These are phyloP conservation scores for Mollisia scopiformis DNA, from an alignment of 2,329 filamentous ascomycete species.

Conservation along the genomic window DNA sequence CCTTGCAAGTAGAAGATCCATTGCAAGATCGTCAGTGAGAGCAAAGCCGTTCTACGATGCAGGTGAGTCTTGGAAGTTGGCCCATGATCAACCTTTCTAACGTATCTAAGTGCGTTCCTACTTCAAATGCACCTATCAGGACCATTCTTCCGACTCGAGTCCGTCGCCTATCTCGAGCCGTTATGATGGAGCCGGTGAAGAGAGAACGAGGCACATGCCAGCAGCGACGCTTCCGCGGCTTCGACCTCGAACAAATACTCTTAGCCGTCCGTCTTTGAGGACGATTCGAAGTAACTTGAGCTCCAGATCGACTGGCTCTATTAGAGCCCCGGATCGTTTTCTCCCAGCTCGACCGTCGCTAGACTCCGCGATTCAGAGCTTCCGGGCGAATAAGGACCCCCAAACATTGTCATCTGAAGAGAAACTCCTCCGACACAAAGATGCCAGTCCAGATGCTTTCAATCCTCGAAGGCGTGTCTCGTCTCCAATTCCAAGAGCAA, in stretches of 20 bases:
- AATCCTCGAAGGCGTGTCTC: constrained; percentile 39
- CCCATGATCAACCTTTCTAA: background rate
- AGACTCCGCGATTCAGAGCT: constrained; percentile 47
- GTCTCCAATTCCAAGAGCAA: constrained; percentile 26
- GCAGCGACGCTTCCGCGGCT: constrained; percentile 25
- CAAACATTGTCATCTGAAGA: constrained; percentile 49
- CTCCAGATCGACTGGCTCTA: constrained; percentile 21
- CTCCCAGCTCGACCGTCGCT: constrained; percentile 51
- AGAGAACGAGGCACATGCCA: constrained; percentile 3
- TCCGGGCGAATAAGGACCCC: constrained; percentile 52
- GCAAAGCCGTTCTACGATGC: background rate
- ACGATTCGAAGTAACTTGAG: constrained; percentile 20
- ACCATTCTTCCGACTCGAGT: background rate
- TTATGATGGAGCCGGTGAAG: constrained; percentile 26
- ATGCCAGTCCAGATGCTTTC: constrained; percentile 55
- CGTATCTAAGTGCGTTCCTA: background rate
- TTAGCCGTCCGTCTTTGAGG: constrained; percentile 26
- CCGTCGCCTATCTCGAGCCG: background rate
- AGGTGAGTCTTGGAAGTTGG: background rate
- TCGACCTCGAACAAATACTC: constrained; percentile 13
- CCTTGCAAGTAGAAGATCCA: background rate
- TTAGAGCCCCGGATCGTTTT: constrained; percentile 57
- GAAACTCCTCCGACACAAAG: constrained; percentile 45
- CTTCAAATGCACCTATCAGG: background rate
- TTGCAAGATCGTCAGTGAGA: background rate